Percentiles rank a stretch among this genome's conserved stretches.
Conservation (phyloP, 2,329 filamentous ascomycete genomes). For the Penicillium sp. region DNA sequence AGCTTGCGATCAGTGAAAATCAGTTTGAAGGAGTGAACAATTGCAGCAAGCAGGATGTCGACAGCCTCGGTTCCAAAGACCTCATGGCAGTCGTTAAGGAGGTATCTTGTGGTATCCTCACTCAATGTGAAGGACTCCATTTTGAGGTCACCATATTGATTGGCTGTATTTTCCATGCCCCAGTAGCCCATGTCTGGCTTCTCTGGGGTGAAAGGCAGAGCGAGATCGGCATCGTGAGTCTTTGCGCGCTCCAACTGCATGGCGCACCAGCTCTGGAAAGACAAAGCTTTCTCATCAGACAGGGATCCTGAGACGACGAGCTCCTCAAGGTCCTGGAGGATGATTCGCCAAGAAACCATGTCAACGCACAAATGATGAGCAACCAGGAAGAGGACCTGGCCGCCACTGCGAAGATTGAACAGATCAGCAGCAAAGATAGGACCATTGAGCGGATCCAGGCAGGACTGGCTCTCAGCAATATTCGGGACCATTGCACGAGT, state of each 20-base stretch:
- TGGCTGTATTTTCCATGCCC: slow-evolving; percentile 42
- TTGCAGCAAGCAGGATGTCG: slow-evolving; percentile 45
- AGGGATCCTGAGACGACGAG: slow-evolving; percentile 41
- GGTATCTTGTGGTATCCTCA: slow-evolving; percentile 40
- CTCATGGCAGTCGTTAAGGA: slow-evolving; percentile 41
- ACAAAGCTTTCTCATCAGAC: slow-evolving; percentile 42
- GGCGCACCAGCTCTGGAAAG: slow-evolving; percentile 49
- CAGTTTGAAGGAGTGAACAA: slow-evolving; percentile 52
- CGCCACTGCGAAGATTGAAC: slow-evolving; percentile 44
- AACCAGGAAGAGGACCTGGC: slow-evolving; percentile 39
- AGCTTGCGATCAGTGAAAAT: slow-evolving; percentile 51
- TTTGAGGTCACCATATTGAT: slow-evolving; percentile 45
- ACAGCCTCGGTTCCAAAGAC: slow-evolving; percentile 46
- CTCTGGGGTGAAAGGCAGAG: slow-evolving; percentile 39
- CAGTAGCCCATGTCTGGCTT: slow-evolving; percentile 45
- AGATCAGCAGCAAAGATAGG: slow-evolving; percentile 49
- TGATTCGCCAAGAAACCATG: slow-evolving; percentile 45
- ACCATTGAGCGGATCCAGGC: slow-evolving; percentile 41
- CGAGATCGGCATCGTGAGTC: slow-evolving; percentile 19
- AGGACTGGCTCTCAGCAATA: slow-evolving; percentile 40
- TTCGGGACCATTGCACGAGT: slow-evolving; percentile 34
- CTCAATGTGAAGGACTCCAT: slow-evolving; percentile 44
- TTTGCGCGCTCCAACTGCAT: slow-evolving; percentile 41
- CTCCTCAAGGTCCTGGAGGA: slow-evolving; percentile 46
- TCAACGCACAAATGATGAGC: slow-evolving; percentile 40